Evolutionary conservation across 2,329 filamentous ascomycete genomes (phyloP), one percentile per base, ranked within the genome.

Genomic region (Fusarium begoniae): DNA sequence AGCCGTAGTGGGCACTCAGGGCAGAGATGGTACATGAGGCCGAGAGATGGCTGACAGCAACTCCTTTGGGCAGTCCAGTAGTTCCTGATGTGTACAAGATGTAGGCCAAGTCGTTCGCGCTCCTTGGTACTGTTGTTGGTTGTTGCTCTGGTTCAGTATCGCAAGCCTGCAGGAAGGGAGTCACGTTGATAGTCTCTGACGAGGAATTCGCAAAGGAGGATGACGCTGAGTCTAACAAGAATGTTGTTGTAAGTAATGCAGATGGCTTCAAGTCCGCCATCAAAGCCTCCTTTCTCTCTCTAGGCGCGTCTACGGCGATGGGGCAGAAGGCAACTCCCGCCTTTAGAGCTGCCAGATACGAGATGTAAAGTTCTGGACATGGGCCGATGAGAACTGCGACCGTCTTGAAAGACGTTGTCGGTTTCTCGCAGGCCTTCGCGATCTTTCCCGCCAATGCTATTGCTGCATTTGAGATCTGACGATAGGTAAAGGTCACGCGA

Each of bases 31-130:
- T 72, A 11, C 69, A 72, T 15, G 58, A 37, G 2, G 47, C 69
- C 1, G 69, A 73, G 2, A 60, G 50, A 20, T 72, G 69, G 22
- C 69, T 73, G 8, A 72, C 64, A 2, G 54, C 48, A 2, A 72
- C 69, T 2, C 69, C 69, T 15, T 72, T 72, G 3, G 69, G 69
- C 7, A 65, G 10, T 0, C 69, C 69, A 7, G 69, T 72, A 1
- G 69, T 72, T 32, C 69, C 69, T 3, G 69, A 72, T 0, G 69
- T 72, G 6, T 72, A 73, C 1, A 72, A 18, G 1, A 72, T 38
- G 30, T 72, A 72, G 13, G 64, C 64, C 0, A 51, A 12, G 3
- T 60, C 40, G 6, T 53, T 35, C 6, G 26, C 14, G 5, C 15
- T 47, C 6, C 10, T 18, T 12, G 40, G 5, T 7, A 4, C 10